A percentile compares a stretch with the other conserved stretches of the same genome.
These are phyloP conservation scores for Neonectria sp. DNA, from an alignment of 2,329 filamentous ascomycete species.

Conservation along the genomic window DNA sequence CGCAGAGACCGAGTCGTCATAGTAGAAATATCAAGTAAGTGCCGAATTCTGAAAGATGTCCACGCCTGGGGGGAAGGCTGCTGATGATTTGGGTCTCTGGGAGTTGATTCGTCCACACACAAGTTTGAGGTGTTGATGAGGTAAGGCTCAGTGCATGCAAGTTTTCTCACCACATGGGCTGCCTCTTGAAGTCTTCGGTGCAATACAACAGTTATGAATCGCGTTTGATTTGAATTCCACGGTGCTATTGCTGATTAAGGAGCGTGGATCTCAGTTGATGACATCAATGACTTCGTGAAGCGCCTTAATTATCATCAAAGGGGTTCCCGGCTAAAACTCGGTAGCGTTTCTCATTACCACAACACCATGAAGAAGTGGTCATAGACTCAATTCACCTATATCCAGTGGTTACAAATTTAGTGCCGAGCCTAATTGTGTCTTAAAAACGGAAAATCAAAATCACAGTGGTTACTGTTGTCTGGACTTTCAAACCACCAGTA, in stretches of 20 bases:
- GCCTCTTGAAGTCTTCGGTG: neutral
- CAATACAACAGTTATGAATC: neutral
- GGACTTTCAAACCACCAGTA: neutral
- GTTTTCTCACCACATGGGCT: neutral
- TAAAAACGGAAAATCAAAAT: neutral
- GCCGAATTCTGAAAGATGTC: neutral
- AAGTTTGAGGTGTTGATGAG: neutral
- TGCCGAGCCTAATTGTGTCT: too few species aligned
- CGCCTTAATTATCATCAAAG: neutral
- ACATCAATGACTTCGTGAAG: neutral
- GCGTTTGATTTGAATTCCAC: neutral
- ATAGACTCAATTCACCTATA: neutral
- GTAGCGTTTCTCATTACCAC: neutral
- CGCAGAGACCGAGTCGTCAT: constrained; percentile 22
- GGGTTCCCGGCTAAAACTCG: constrained; percentile 1
- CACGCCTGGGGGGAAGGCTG: constrained; percentile 12
- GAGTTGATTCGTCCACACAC: neutral
- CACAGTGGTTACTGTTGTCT: neutral
- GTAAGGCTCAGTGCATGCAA: neutral
- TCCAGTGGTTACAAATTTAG: neutral
- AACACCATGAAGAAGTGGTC: neutral
- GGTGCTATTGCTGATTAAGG: neutral
- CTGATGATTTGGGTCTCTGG: constrained; percentile 15
- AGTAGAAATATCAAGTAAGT: neutral
- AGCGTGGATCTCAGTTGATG: neutral